A percentile compares a stretch with the other conserved stretches of the same genome.
Evolutionary conservation across 2,329 filamentous ascomycete genomes (phyloP).

Genomic region (Aspergillus japonicus): DNA sequence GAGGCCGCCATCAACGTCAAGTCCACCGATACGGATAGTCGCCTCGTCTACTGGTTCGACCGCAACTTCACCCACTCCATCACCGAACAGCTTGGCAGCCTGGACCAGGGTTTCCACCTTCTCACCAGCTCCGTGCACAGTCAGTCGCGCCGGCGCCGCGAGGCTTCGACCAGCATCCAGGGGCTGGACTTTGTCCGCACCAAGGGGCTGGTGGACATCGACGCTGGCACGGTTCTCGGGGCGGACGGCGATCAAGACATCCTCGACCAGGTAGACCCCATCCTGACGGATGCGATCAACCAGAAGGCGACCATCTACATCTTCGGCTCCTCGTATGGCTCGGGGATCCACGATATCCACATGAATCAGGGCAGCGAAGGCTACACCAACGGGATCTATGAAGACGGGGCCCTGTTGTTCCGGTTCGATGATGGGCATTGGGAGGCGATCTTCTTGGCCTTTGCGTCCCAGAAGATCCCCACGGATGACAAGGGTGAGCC

Average conservation of each 20-base stretch:
- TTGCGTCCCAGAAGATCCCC: conserved; percentile 21
- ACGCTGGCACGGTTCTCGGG: conserved; percentile 18
- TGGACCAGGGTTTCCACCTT: conserved; percentile 15
- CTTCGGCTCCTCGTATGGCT: conserved; percentile 16
- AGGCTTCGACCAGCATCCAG: neutral
- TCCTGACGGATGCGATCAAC: conserved; percentile 12
- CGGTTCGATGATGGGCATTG: conserved; percentile 13
- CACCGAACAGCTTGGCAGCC: conserved; percentile 6
- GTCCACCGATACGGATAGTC: conserved; percentile 18
- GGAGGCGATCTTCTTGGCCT: conserved; percentile 21
- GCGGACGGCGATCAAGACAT: conserved; percentile 36
- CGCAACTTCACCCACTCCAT: conserved; percentile 15
- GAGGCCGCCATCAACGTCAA: conserved; percentile 20
- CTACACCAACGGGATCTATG: conserved; percentile 20
- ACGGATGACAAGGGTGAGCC: conserved; percentile 12
- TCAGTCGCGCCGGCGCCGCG: neutral
- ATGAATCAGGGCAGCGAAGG: conserved; percentile 23
- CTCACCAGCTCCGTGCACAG: neutral
- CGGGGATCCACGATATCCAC: conserved; percentile 21
- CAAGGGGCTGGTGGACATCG: conserved; percentile 15
- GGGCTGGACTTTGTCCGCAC: conserved; percentile 20
- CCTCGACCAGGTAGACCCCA: conserved; percentile 19
- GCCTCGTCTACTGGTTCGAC: conserved; percentile 22
- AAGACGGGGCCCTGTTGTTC: conserved; percentile 22
- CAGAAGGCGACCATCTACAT: conserved; percentile 18